Evolutionary conservation across 768 basidiomycete genomes (phyloP), one percentile per base, ranked within the genome.

Genomic region (Suillus occidentalis): DNA sequence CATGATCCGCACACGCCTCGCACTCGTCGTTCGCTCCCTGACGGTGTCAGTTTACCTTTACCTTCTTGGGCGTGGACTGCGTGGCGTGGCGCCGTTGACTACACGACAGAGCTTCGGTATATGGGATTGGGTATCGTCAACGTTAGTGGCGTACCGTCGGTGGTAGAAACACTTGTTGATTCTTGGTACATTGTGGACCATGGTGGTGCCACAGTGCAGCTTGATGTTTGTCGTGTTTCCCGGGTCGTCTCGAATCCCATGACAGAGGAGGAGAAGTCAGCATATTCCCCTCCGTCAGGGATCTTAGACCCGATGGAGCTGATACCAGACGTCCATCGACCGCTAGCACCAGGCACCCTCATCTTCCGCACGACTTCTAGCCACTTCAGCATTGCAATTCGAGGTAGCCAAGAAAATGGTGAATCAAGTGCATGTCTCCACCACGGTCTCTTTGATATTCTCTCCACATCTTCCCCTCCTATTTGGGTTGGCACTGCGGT

Each of bases 1-100:
- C 72, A 73, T 12, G 67, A 53, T 12, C 50, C 69, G 2, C 47
- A 65, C 22, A 22, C 63, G 6, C 25, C 45, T 7, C 67, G 65
- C 43, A 58, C 61, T 6, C 65, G 67, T 18, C 71, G 72, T 18
- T 43, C 47, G 36, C 18, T 14, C 2, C 31, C 62, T n/a, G 22
- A 57, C 12, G 7, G 45, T 0, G 42, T 18, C 8, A 13, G 22
- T 43, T 25, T 65, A 5, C 36, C 20, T 36, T 72, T 62, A 42
- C 72, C 72, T 12, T 72, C 72, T 10, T 73, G 72, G 72, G 67
- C 72, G n/a, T 73, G 72, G 72, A 63, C 72, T 3, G 69, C 69
- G 9, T 73, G 72, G 72, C 65, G 62, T 37, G 72, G 72, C 14
- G 67, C 67, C 6, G 55, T 67, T 28, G 20, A 55, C 53, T 55